Conservation (phyloP, 2,329 filamentous ascomycete genomes). For the Diplodia mutila region DNA sequence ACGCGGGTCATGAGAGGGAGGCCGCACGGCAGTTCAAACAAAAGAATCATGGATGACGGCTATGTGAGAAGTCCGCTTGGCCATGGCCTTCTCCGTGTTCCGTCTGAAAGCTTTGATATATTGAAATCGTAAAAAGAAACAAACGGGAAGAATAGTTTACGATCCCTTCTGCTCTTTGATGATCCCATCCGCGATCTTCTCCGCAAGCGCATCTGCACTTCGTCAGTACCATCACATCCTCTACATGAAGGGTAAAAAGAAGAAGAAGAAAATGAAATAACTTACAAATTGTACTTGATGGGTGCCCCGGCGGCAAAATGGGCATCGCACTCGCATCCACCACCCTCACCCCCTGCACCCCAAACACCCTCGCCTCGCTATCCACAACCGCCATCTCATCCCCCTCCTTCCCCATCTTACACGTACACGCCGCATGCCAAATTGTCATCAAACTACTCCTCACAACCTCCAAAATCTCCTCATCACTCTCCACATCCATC, state of each 20-base stretch:
- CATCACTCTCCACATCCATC: constrained; percentile 31
- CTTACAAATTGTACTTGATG: background rate
- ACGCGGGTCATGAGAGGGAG: too few relatives aligned
- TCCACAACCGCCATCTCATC: constrained; percentile 42
- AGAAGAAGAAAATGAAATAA: background rate
- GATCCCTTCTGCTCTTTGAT: background rate
- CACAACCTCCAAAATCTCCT: constrained; percentile 34
- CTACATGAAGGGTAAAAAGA: too few relatives aligned
- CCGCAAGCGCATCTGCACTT: background rate
- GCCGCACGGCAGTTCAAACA: too few relatives aligned
- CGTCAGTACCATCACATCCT: background rate
- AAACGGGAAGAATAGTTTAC: background rate
- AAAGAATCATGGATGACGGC: too few relatives aligned
- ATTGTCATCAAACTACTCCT: constrained; percentile 32
- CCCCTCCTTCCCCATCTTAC: constrained; percentile 42
- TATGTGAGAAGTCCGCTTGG: too few relatives aligned
- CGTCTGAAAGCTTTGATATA: too few relatives aligned
- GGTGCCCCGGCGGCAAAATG: constrained; percentile 38
- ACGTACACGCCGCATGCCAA: constrained; percentile 44
- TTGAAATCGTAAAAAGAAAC: too few relatives aligned
- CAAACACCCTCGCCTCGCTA: constrained; percentile 42
- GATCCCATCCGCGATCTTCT: constrained; percentile 15
- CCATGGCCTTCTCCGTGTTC: too few relatives aligned
- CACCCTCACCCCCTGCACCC: constrained; percentile 43
- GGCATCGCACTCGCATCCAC: constrained; percentile 43